A percentile compares a stretch with the other conserved stretches of the same genome.
Conservation (phyloP, 179 eudicot species). For the Actinidia polygama region DNA sequence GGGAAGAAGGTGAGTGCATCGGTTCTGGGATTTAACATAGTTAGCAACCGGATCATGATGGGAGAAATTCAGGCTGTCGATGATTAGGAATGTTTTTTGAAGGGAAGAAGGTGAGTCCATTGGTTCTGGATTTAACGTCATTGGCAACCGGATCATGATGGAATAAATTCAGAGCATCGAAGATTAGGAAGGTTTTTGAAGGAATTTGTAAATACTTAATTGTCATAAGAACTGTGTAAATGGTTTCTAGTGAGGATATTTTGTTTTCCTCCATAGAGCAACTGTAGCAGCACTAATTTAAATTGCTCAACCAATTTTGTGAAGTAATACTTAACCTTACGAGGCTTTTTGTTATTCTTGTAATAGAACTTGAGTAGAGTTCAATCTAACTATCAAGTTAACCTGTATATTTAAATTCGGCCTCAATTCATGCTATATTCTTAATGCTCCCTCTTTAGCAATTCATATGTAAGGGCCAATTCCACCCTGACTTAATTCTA, state of each 20-base stretch:
- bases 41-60: conserved; percentile 99
- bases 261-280: conserved; percentile 31
- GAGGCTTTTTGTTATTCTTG: conserved; percentile 33
- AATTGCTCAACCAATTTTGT: conserved; percentile 56
- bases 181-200: conserved; percentile 48
- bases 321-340: conserved; percentile 18
- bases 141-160: conserved; percentile 99
- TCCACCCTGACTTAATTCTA: too few species aligned
- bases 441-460: not conserved
- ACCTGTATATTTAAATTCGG: not conserved
- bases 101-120: conserved; percentile 70
- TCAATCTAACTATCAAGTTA: not conserved
- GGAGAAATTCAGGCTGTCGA: conserved; percentile 96
- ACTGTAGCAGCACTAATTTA: conserved; percentile 36
- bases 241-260: conserved; percentile 27
- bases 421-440: not conserved
- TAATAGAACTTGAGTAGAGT: conserved; percentile 10
- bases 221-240: conserved; percentile 44
- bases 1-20: conserved; percentile 92
- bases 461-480: not conserved
- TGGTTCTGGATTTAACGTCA: conserved; percentile 85
- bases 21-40: conserved; percentile 88
- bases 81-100: conserved; percentile 47
- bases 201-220: conserved; percentile 51
- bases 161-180: conserved; percentile 95